Percentiles rank a stretch among this genome's conserved stretches.
Evolutionary conservation across 2,329 filamentous ascomycete species (phyloP).

Genomic region (Xylaria sp.): DNA sequence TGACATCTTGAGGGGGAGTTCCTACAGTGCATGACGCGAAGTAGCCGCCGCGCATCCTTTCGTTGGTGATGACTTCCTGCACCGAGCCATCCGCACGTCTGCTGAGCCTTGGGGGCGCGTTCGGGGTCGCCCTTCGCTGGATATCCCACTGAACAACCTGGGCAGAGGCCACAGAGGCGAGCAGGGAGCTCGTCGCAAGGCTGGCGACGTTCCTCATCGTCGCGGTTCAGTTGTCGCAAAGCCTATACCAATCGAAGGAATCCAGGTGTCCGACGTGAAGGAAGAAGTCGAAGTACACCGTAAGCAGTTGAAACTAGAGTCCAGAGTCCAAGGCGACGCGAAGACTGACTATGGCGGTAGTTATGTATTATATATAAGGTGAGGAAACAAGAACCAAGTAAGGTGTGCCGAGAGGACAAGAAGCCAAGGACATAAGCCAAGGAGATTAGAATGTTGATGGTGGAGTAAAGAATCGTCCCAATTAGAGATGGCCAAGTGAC

Average conservation of each 20-base stretch:
- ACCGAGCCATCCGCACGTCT: conserved; percentile 55
- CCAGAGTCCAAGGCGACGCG: no score
- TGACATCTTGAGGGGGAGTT: conserved; percentile 66
- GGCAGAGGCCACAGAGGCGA: conserved; percentile 46
- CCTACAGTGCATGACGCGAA: conserved; percentile 68
- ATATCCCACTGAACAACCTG: conserved; percentile 63
- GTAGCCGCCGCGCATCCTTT: conserved; percentile 61
- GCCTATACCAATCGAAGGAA: not conserved
- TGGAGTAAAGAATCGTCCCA: conserved; percentile 14
- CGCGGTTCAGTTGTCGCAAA: conserved; percentile 3
- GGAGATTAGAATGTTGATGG: conserved; percentile 1
- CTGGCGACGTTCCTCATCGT: conserved; percentile 44
- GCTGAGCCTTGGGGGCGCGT: conserved; percentile 46
- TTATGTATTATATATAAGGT: not conserved
- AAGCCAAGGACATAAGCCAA: not conserved
- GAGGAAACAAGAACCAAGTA: not conserved
- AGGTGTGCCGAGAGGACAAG: conserved; percentile 5
- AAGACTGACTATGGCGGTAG: not conserved
- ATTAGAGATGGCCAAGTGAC: not conserved
- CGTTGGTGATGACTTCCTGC: conserved; percentile 58
- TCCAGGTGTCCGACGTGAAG: not conserved
- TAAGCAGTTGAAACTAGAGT: not conserved
- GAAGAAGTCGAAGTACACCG: not conserved
- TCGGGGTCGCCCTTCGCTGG: conserved; percentile 50
- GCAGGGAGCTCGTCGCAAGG: conserved; percentile 45